Evolutionary conservation across 352 stramenopile species (phyloP), one percentile per base, ranked within the genome.

Genomic region (Phytophthora citrophthora): DNA sequence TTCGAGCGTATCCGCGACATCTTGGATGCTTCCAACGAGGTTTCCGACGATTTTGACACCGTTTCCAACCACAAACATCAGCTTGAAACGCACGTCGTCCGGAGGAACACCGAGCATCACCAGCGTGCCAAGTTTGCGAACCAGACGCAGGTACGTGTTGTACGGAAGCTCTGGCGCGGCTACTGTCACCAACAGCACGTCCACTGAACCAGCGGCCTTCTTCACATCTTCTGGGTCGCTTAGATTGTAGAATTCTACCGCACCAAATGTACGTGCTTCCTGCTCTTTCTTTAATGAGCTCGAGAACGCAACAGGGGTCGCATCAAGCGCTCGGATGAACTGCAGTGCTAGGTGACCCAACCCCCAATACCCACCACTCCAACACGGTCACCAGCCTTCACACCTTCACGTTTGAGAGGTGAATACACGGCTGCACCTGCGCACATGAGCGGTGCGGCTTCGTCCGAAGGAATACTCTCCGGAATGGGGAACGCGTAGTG

Each of bases 1-100:
- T 26, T 88, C 62, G 3, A 97, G 65, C 72, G 95, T 93, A 15
- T 95, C 79, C 47, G 88, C 70, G 9, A 89, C 90, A 50, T 94
- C 83, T 9, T 70, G 45, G 31, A 93, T 82, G 53, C 88, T 79
- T 20, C 90, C 88, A 58, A 97, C 87, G 4, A 85, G 27, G 45
- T 67, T 90, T 41, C 90, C 89, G 10, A 78, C 70, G 41, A 96
- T 61, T 27, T 38, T 49, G 18, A 73, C 38, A 23, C 71, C 68
- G 13, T 61, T 63, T 16, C 59, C 36, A 13, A 97, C 55, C 11
- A 97, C 16, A 2, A 51, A 54, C 43, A 86, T 72, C 7, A 78
- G 61, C 11, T 77, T 53, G 47, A 86, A 81, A 16, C 62, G 72
- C 26, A 86, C 70, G 26, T 82, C 62, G 23, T 75, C 63, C 46